Evolutionary conservation across 768 basidiomycete species (phyloP).

Genomic region (Lepiota brunneoincarnata): DNA sequence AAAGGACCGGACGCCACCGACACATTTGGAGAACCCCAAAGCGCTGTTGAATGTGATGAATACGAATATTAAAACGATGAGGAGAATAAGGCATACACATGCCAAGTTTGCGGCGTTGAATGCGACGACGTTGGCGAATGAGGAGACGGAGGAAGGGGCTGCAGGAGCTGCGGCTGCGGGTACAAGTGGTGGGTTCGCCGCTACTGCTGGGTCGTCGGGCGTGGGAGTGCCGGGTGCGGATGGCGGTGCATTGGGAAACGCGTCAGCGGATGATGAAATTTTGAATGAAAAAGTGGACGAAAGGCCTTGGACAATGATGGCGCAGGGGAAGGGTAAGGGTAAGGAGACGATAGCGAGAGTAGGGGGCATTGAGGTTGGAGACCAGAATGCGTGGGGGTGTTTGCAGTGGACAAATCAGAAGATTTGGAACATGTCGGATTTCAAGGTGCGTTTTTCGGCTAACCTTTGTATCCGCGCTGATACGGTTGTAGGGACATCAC

Average conservation of each 20-base stretch:
- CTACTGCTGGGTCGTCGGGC: conserved; percentile 18
- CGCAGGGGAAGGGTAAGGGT: conserved; percentile 22
- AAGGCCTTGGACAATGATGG: conserved; percentile 48
- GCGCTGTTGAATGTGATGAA: conserved; percentile 72
- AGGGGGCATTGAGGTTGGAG: conserved; percentile 54
- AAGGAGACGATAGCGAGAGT: conserved; percentile 10
- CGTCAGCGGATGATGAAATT: conserved; percentile 32
- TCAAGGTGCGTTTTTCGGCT: conserved; percentile 59
- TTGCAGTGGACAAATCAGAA: conserved; percentile 71
- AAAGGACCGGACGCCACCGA: conserved; percentile 4
- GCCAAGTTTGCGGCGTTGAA: conserved; percentile 63
- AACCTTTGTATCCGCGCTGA: not conserved
- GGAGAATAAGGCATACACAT: conserved; percentile 71
- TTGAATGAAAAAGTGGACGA: conserved; percentile 55
- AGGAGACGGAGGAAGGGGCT: conserved; percentile 35
- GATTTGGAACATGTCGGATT: conserved; percentile 90
- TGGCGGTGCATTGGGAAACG: conserved; percentile 20
- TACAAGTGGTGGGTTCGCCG: conserved; percentile 20
- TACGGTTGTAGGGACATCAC: conserved; percentile 58
- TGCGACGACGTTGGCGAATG: conserved; percentile 26
- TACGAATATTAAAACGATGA: conserved; percentile 71
- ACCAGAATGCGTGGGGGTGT: conserved; percentile 59
- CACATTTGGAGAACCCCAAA: conserved; percentile 29
- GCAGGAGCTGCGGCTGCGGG: conserved; percentile 22
- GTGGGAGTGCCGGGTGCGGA: conserved; percentile 19